Conservation (phyloP, 129 eudicot genomes). For the Oenanthe sinensis region DNA sequence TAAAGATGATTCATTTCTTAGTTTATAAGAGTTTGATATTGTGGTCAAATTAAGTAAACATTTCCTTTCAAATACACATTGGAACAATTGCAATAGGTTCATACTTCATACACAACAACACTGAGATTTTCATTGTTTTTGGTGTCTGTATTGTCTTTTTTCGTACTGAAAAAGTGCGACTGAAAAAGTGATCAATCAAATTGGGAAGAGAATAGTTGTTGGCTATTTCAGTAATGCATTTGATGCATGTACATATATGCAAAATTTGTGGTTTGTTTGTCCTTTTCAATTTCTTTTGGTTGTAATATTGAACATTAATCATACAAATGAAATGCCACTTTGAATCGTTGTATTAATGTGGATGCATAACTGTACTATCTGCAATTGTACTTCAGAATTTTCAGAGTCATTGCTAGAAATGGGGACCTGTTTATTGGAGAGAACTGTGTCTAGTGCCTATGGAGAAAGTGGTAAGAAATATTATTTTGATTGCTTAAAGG, state of each 20-base stretch:
- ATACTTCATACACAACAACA: not conserved
- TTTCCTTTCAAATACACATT: not conserved
- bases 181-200: not conserved
- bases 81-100: not conserved
- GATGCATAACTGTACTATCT: constrained; percentile 14
- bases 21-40: not conserved
- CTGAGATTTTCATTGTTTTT: not conserved
- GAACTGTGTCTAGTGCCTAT: constrained; percentile 45
- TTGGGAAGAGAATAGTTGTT: not conserved
- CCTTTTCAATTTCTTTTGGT: not conserved
- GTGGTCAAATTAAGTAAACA: not conserved
- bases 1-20: not conserved
- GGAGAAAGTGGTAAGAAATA: constrained; percentile 67
- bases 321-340: not conserved
- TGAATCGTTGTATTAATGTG: not conserved
- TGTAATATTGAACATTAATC: not conserved
- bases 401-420: constrained; percentile 79
- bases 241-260: not conserved
- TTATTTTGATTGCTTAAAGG: constrained; percentile 7
- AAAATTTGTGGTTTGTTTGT: not conserved
- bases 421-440: constrained; percentile 74
- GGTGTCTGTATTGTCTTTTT: not conserved
- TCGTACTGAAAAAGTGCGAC: not conserved
- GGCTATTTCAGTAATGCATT: not conserved
- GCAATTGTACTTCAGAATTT: constrained; percentile 52